phyloP scores from a whole-genome alignment of 2,329 filamentous ascomycete genomes.

The Aspergillus sp. region DNA sequence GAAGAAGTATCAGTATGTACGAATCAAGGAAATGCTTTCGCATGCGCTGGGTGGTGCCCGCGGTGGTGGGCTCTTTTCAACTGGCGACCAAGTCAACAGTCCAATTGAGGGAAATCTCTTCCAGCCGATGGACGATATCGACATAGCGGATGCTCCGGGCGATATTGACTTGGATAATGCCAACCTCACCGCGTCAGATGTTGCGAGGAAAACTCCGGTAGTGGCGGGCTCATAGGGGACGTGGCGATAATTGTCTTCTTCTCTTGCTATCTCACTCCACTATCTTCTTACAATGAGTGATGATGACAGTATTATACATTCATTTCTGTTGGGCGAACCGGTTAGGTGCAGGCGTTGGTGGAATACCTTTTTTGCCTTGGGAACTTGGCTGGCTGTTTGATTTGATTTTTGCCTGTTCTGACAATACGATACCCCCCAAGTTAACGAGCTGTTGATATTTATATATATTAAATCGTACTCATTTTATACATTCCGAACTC shows the following conservation, averaged over 20 bases:
- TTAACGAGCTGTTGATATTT: neutral
- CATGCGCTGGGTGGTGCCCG: constrained; percentile 56
- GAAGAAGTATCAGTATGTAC: constrained; percentile 60
- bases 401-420: neutral
- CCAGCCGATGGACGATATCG: constrained; percentile 28
- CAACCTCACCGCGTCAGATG: constrained; percentile 17
- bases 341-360: constrained; percentile 11
- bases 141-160: constrained; percentile 24
- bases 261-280: neutral
- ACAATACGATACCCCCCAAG: constrained; percentile 11
- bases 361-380: neutral
- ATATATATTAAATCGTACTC: constrained; percentile 3
- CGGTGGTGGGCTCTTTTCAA: constrained; percentile 47
- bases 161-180: neutral
- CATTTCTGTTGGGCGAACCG: constrained; percentile 1
- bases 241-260: neutral
- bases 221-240: constrained; percentile 11
- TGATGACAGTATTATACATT: neutral
- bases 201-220: constrained; percentile 23
- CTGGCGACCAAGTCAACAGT: constrained; percentile 27
- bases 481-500: neutral
- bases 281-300: constrained; percentile 3
- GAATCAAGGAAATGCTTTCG: constrained; percentile 63
- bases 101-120: constrained; percentile 36
- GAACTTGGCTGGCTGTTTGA: neutral